Evolutionary conservation across 169 alveolate species (phyloP).

Genomic region (Cystoisospora suis): DNA sequence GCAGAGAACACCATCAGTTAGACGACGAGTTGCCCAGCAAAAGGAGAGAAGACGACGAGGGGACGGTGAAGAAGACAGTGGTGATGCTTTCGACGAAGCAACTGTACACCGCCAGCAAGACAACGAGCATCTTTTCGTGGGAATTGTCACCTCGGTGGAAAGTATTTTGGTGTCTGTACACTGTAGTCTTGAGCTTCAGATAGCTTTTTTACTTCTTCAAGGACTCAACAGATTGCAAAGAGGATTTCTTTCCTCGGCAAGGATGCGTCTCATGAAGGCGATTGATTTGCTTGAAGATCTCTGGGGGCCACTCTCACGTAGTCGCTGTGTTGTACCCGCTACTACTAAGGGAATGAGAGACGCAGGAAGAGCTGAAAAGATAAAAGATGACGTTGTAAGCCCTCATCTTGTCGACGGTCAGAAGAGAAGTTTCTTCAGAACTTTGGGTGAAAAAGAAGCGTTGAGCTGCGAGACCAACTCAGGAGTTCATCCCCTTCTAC

Average conservation of each 20-base stretch:
- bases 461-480: background rate
- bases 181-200: background rate
- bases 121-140: constrained; percentile 1
- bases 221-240: constrained; percentile 54
- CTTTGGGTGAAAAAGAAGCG: background rate
- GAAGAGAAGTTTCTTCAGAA: background rate
- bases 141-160: background rate
- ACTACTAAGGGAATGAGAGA: background rate
- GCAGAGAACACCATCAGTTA: background rate
- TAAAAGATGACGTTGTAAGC: background rate
- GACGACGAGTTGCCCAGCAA: background rate
- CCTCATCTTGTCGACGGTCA: background rate
- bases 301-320: constrained; percentile 38
- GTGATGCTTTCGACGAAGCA: background rate
- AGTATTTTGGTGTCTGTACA: background rate
- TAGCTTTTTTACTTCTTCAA: background rate
- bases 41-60: background rate
- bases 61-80: background rate
- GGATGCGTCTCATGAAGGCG: constrained; percentile 51
- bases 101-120: background rate
- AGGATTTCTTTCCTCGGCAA: constrained; percentile 54
- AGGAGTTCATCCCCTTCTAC: background rate
- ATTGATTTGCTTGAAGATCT: constrained; percentile 43
- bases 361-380: background rate
- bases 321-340: background rate